These are phyloP conservation scores for Epichloe coenophiala DNA, from an alignment of 2,329 filamentous ascomycete species.

Conservation along the genomic window DNA sequence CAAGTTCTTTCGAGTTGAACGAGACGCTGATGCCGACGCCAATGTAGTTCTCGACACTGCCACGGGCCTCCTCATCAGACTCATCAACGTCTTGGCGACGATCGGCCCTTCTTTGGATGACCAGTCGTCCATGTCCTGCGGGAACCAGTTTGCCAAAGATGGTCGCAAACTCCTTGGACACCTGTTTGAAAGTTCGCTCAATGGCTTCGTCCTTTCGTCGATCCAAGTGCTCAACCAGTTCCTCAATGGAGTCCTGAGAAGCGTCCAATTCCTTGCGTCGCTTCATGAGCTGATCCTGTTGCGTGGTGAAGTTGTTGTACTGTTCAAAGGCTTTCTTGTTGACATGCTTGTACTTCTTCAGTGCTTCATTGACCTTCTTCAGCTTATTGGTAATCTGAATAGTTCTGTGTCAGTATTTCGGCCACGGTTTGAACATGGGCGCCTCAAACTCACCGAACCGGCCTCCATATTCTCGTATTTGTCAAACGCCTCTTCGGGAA, in stretches of 20 bases:
- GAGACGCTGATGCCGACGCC: constrained; percentile 95
- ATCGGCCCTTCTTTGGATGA: constrained; percentile 87
- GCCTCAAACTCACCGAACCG: constrained; percentile 45
- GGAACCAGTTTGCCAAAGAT: constrained; percentile 95
- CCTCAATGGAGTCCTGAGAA: constrained; percentile 76
- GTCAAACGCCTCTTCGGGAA: constrained; percentile 86
- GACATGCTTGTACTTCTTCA: constrained; percentile 95
- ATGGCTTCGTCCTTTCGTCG: constrained; percentile 96
- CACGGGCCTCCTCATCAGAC: constrained; percentile 54
- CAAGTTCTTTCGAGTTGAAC: constrained; percentile 90
- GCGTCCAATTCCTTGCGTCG: constrained; percentile 78
- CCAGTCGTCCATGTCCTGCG: constrained; percentile 76
- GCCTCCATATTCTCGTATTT: constrained; percentile 77
- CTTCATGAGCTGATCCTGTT: constrained; percentile 75
- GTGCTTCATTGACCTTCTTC: constrained; percentile 79
- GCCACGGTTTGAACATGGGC: not conserved
- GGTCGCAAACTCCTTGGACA: constrained; percentile 80
- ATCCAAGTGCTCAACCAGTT: constrained; percentile 83
- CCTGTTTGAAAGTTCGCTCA: constrained; percentile 95
- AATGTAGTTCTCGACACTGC: constrained; percentile 82
- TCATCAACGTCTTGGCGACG: constrained; percentile 45
- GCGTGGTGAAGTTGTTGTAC: constrained; percentile 91
- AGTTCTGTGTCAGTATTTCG: constrained; percentile 7
- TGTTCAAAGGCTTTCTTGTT: constrained; percentile 99
- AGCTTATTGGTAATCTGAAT: constrained; percentile 49